A percentile compares a stretch with the other conserved stretches of the same genome.
Evolutionary conservation across 1,284 basidiomycete species (phyloP).

Genomic region (Trametes sp.): DNA sequence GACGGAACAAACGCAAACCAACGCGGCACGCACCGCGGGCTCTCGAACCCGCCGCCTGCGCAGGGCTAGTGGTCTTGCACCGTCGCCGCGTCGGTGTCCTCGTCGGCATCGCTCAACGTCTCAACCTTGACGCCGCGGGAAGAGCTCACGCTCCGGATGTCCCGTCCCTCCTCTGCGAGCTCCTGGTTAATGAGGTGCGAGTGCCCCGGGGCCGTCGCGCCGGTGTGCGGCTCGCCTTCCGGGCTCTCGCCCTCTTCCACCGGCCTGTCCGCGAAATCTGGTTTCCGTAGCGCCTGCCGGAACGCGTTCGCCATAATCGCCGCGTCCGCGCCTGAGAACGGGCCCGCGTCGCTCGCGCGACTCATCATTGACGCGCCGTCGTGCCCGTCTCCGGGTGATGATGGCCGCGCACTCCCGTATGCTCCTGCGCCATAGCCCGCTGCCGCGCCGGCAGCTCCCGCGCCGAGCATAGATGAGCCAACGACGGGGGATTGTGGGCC

Average conservation of each 20-base stretch:
- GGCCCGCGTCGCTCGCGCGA: conserved; percentile 64
- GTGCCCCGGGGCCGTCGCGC: conserved; percentile 38
- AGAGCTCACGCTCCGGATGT: conserved; percentile 80
- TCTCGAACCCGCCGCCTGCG: neutral
- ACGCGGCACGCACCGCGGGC: neutral
- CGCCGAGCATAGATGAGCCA: conserved; percentile 33
- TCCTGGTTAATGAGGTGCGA: conserved; percentile 63
- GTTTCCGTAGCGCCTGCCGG: conserved; percentile 82
- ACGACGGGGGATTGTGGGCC: conserved; percentile 62
- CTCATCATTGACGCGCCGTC: conserved; percentile 73
- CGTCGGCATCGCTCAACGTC: conserved; percentile 59
- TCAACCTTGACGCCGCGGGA: conserved; percentile 81
- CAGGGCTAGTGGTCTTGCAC: conserved; percentile 52
- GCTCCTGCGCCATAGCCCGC: conserved; percentile 31
- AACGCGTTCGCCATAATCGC: conserved; percentile 91
- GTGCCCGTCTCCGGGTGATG: conserved; percentile 61
- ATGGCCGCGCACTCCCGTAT: conserved; percentile 36
- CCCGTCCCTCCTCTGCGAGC: conserved; percentile 82
- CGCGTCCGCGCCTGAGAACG: conserved; percentile 82
- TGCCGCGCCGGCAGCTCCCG: conserved; percentile 44
- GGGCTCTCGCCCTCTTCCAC: conserved; percentile 75
- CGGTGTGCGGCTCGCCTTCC: conserved; percentile 40
- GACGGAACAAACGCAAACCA: conserved; percentile 23
- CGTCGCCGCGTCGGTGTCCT: conserved; percentile 48
- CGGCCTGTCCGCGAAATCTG: conserved; percentile 73